Percentiles rank a stretch among this genome's conserved stretches.
phyloP scores from a whole-genome alignment of 441 rosid genomes.

The Pelargonium cotyledonis region DNA sequence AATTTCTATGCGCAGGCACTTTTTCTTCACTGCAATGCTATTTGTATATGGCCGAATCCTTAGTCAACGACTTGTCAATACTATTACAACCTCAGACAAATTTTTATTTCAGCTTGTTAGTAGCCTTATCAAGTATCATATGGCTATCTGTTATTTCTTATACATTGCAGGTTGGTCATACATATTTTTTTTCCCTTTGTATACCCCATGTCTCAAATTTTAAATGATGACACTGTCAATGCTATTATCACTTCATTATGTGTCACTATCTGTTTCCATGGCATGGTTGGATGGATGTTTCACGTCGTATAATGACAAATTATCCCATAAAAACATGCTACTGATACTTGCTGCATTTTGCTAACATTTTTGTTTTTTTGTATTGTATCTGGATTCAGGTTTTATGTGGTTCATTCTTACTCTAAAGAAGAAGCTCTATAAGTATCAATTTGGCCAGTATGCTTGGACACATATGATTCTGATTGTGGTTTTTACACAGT shows the following conservation, averaged over 20 bases:
- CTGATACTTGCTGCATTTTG: neutral
- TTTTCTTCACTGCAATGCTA: conserved; percentile 86
- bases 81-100: conserved; percentile 62
- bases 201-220: neutral
- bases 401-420: conserved; percentile 89
- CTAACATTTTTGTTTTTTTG: too few relatives aligned
- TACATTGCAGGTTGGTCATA: conserved; percentile 74
- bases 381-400: too few relatives aligned
- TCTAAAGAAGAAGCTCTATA: conserved; percentile 83
- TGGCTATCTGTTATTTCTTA: conserved; percentile 68
- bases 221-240: neutral
- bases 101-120: conserved; percentile 62
- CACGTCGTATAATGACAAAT: too few relatives aligned
- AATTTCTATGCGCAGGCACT: conserved; percentile 53
- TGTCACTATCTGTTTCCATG: neutral
- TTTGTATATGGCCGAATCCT: conserved; percentile 88
- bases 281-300: too few relatives aligned
- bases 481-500: conserved; percentile 76
- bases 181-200: neutral
- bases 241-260: neutral
- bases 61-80: conserved; percentile 70
- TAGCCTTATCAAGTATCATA: conserved; percentile 67
- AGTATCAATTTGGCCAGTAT: conserved; percentile 88
- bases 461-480: conserved; percentile 99
- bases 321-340: too few relatives aligned